phyloP scores from a whole-genome alignment of 2,329 filamentous ascomycete genomes.

The Aspergillus sp. region DNA sequence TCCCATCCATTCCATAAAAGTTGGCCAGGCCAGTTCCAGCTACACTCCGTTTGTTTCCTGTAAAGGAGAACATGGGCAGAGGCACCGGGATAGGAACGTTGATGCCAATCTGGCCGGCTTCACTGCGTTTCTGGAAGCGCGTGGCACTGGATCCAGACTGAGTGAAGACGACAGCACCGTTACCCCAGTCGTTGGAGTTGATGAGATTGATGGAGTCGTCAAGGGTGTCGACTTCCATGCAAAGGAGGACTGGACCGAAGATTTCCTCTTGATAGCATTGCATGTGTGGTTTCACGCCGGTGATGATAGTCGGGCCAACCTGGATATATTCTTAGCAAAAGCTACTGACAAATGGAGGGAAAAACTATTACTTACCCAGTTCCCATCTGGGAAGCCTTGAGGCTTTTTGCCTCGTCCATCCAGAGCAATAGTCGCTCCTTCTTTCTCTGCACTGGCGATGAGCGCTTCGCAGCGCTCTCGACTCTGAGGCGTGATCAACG shows the following conservation, averaged over 20 bases:
- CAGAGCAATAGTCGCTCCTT: constrained; percentile 56
- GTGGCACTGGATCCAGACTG: constrained; percentile 51
- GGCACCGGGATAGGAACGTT: constrained; percentile 58
- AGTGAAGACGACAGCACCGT: constrained; percentile 59
- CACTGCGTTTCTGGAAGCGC: constrained; percentile 56
- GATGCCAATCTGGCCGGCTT: constrained; percentile 59
- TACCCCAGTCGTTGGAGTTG: constrained; percentile 60
- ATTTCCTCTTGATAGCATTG: constrained; percentile 59
- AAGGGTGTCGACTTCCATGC: constrained; percentile 51
- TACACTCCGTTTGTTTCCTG: constrained; percentile 73
- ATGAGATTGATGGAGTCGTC: constrained; percentile 57
- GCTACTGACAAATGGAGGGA: too few species aligned
- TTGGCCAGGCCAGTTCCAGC: constrained; percentile 83
- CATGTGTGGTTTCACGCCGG: constrained; percentile 58
- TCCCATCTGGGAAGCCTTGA: constrained; percentile 56
- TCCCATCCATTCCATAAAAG: constrained; percentile 83
- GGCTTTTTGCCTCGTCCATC: constrained; percentile 55
- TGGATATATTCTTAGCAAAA: too few species aligned
- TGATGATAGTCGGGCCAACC: constrained; percentile 50
- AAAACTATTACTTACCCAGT: constrained; percentile 45
- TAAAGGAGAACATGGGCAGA: constrained; percentile 55
- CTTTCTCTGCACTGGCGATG: constrained; percentile 53
- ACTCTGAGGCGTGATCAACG: constrained; percentile 54
- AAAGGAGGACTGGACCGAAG: constrained; percentile 58
- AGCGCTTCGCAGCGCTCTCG: constrained; percentile 55